Base-by-base conservation (phyloP, 2,329 filamentous ascomycete genomes). In the Emmonsia crescens region DNA sequence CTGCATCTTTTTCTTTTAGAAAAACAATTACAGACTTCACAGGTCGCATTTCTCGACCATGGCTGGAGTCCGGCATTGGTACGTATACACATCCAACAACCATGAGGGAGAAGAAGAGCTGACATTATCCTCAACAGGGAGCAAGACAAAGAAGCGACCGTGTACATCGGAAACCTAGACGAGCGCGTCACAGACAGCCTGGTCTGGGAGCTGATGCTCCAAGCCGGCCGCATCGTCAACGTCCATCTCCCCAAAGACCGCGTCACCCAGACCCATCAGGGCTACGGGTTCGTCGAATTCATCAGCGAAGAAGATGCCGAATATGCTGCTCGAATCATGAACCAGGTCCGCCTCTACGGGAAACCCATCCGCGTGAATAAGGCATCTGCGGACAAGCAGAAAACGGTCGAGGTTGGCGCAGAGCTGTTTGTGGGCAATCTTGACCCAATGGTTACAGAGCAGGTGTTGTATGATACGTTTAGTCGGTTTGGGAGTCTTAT, bases 221-320 rank as follows among this genome's bases (percentile, higher is more conserved):
- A 99, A 79, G 91, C 92, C 74, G 94, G 94, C 61, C 92, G 93
- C 69, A 95, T 99, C 70, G 90, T 96, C 73, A 97, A 97, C 77
- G 93, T 99, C 66, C 94, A 99, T 78, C 86, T 99, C 73, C 94
- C 94, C 61, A 96, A 96, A 81, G 94, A 99, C 76, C 90, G 94
- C 75, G 94, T 99, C 68, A 96, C 94, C 55, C 91, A 96, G 73
- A 88, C 87, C 62, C 94, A 99, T 76, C 94, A 97, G 77, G 94
- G 94, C 69, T 99, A 96, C 80, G 94, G 94, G 70, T 99, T 99
- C 77, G 94, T 99, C 76, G 94, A 99, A 77, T 99, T 96, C 76
- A 93, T 91, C 72, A 92, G 89, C 68, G 91, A 96, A 73, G 87
- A 91, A 71, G 94, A 96, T 75, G 94, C 94, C 69, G 94, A 97